Percentiles rank a stretch among this genome's conserved stretches.
These are phyloP conservation scores for Yarrowia sp. DNA, from an alignment of 805 yeast genomes.

Conservation along the genomic window DNA sequence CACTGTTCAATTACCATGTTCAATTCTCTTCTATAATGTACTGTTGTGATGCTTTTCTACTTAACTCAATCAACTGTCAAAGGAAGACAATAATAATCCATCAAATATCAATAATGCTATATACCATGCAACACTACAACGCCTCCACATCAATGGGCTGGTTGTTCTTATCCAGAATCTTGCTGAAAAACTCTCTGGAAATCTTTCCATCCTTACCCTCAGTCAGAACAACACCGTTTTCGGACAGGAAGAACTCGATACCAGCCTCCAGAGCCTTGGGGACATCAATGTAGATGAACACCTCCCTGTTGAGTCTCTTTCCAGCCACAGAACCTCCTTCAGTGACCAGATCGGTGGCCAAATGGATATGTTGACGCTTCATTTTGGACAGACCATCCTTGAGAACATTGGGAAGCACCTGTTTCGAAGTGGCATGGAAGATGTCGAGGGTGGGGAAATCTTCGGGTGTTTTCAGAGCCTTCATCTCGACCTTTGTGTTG, in stretches of 20 bases:
- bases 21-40: too few relatives aligned
- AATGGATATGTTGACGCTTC: slow-evolving; percentile 85
- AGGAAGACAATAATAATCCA: too few relatives aligned
- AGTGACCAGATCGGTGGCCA: slow-evolving; percentile 67
- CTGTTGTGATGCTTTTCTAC: too few relatives aligned
- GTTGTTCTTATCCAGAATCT: slow-evolving; percentile 48
- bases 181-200: slow-evolving; percentile 54
- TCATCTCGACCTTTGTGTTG: slow-evolving; percentile 53
- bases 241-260: slow-evolving; percentile 64
- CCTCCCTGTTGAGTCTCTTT: slow-evolving; percentile 63
- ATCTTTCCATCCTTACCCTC: slow-evolving; percentile 66
- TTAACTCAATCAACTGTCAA: too few relatives aligned
- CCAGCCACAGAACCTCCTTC: slow-evolving; percentile 69
- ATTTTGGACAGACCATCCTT: slow-evolving; percentile 68
- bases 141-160: slow-evolving; percentile 20
- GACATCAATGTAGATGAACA: slow-evolving; percentile 69
- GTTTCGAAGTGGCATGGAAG: slow-evolving; percentile 76
- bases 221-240: slow-evolving; percentile 77
- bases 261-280: slow-evolving; percentile 56
- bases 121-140: not conserved
- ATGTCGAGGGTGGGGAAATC: slow-evolving; percentile 64
- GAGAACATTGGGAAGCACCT: slow-evolving; percentile 57
- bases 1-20: too few relatives aligned
- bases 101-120: too few relatives aligned
- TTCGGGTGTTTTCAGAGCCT: slow-evolving; percentile 49